Percentiles rank a stretch among this genome's conserved stretches.
Conservation (phyloP, 805 yeast genomes). For the Yarrowia yakushimensis region DNA sequence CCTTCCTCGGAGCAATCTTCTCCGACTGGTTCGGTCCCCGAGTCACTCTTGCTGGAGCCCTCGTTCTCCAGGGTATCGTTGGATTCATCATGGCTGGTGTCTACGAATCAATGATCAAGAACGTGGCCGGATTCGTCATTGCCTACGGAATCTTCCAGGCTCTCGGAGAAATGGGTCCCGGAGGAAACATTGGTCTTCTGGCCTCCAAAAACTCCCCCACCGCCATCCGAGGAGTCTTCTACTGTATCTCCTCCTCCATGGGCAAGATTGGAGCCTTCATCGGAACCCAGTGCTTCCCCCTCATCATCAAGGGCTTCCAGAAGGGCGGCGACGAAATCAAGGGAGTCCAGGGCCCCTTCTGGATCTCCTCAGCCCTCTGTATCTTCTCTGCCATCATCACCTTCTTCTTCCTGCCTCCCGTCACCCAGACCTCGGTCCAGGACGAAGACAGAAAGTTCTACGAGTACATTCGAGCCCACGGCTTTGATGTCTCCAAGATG, state of each 20-base stretch:
- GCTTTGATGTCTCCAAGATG: conserved; percentile 63
- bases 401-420: conserved; percentile 68
- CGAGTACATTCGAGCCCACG: conserved; percentile 60
- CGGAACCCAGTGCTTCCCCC: conserved; percentile 86
- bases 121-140: conserved; percentile 76
- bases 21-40: conserved; percentile 94
- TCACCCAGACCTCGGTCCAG: conserved; percentile 78
- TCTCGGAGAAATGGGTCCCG: conserved; percentile 92
- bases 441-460: conserved; percentile 72
- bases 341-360: conserved; percentile 76
- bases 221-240: conserved; percentile 84
- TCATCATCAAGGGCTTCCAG: conserved; percentile 56
- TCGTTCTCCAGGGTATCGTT: conserved; percentile 65
- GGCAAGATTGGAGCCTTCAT: conserved; percentile 93
- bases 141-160: conserved; percentile 84
- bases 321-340: conserved; percentile 47
- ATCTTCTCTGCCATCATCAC: conserved; percentile 66
- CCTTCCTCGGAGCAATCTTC: conserved; percentile 76
- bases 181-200: conserved; percentile 83
- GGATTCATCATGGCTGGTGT: conserved; percentile 82
- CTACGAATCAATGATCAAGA: conserved; percentile 51
- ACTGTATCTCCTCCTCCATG: conserved; percentile 85
- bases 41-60: conserved; percentile 67
- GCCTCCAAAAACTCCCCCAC: conserved; percentile 86
- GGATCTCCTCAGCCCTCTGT: conserved; percentile 75